Percentiles rank a stretch among this genome's conserved stretches.
phyloP scores from a whole-genome alignment of 2,329 filamentous ascomycete genomes.

The Aspergillus calidoustus region DNA sequence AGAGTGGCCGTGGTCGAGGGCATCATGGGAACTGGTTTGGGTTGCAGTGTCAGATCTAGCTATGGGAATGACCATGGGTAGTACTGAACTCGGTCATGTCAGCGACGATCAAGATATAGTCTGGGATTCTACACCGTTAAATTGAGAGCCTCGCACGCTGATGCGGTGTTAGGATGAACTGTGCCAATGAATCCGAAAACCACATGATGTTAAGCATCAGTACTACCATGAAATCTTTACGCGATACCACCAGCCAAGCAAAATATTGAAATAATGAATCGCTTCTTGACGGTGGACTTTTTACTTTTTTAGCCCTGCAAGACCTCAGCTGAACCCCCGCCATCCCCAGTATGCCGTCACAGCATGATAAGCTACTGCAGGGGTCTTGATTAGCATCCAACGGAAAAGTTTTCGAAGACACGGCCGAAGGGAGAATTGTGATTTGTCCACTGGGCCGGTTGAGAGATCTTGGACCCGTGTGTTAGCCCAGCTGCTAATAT shows the following conservation, averaged over 20 bases:
- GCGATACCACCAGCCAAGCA: background rate
- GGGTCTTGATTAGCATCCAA: background rate
- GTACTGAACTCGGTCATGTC: constrained; percentile 12
- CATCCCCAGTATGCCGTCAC: background rate
- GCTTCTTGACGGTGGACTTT: background rate
- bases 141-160: background rate
- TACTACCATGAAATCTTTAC: background rate
- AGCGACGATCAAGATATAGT: constrained; percentile 4
- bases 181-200: background rate
- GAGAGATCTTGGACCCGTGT: background rate
- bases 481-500: background rate
- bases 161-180: background rate
- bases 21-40: constrained; percentile 13
- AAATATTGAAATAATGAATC: background rate
- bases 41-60: constrained; percentile 11
- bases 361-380: background rate
- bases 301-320: constrained; percentile 4
- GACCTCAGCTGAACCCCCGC: constrained; percentile 20
- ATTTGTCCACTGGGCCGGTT: background rate
- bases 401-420: background rate
- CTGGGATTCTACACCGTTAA: background rate
- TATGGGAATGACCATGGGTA: constrained; percentile 14
- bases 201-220: constrained; percentile 8
- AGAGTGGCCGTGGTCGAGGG: background rate
- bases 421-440: background rate